A percentile compares a stretch with the other conserved stretches of the same genome.
phyloP scores from a whole-genome alignment of 2,329 filamentous ascomycete species.

The Incumbomyces lentus region DNA sequence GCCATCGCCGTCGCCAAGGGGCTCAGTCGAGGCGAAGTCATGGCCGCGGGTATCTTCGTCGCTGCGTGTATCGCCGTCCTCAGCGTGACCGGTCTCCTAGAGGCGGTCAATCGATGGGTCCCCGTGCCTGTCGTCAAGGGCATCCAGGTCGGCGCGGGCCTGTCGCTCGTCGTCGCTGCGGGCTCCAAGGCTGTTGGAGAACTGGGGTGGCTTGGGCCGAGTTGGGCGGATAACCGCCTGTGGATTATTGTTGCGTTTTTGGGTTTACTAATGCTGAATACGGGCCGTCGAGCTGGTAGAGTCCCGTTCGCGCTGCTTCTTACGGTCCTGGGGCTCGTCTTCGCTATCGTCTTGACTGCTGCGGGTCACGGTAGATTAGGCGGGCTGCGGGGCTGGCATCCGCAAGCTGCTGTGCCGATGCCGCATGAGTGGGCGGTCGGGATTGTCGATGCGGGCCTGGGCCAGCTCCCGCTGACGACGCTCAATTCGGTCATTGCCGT shows the following conservation, averaged over 20 bases:
- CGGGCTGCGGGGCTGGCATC: constrained; percentile 50
- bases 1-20: constrained; percentile 69
- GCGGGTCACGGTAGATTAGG: constrained; percentile 27
- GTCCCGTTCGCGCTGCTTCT: constrained; percentile 71
- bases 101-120: constrained; percentile 60
- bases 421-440: constrained; percentile 41
- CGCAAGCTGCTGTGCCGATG: constrained; percentile 41
- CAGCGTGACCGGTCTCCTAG: constrained; percentile 67
- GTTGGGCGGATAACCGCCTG: constrained; percentile 63
- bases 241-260: constrained; percentile 68
- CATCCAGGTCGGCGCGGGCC: constrained; percentile 84
- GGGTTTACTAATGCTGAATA: constrained; percentile 57
- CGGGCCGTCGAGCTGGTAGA: constrained; percentile 37
- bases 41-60: constrained; percentile 77
- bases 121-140: constrained; percentile 86
- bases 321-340: constrained; percentile 56
- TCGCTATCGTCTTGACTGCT: constrained; percentile 43
- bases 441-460: constrained; percentile 59
- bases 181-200: constrained; percentile 57
- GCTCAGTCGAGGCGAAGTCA: constrained; percentile 58
- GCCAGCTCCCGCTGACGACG: constrained; percentile 81
- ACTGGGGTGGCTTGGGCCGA: constrained; percentile 57
- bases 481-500: constrained; percentile 90
- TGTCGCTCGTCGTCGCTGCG: constrained; percentile 71
- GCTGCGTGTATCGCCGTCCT: constrained; percentile 63